Evolutionary conservation across 495 filamentous ascomycete genomes (phyloP).

Genomic region (Aspergillus hancockii): DNA sequence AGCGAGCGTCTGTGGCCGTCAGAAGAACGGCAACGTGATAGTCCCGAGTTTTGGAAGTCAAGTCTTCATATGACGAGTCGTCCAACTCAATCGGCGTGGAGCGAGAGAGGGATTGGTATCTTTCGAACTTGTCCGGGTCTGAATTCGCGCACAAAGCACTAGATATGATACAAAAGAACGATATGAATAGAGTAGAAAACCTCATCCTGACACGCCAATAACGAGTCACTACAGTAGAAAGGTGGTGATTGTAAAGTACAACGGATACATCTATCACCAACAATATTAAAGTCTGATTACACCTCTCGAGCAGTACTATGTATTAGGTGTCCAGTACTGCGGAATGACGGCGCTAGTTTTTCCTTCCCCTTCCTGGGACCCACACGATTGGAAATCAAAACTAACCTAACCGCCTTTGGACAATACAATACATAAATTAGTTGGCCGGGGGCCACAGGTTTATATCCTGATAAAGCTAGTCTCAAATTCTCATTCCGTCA

Average conservation of each 20-base stretch:
- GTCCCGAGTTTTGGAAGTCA: slow-evolving; percentile 77
- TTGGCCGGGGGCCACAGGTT: background rate
- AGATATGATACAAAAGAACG: slow-evolving; percentile 50
- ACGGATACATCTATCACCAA: slow-evolving; percentile 7
- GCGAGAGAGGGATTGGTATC: slow-evolving; percentile 66
- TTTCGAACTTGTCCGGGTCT: slow-evolving; percentile 55
- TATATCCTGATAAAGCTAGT: too few species aligned
- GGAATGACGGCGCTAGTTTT: slow-evolving; percentile 10
- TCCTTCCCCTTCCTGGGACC: background rate
- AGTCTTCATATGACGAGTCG: slow-evolving; percentile 70
- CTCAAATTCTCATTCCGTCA: background rate
- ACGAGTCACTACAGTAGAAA: background rate
- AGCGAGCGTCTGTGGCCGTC: slow-evolving; percentile 82
- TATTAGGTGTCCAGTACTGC: slow-evolving; percentile 35
- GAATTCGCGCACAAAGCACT: slow-evolving; percentile 34
- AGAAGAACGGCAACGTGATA: slow-evolving; percentile 82
- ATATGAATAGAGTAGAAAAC: slow-evolving; percentile 55
- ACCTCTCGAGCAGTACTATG: background rate
- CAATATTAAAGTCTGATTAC: background rate
- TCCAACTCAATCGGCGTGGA: slow-evolving; percentile 72
- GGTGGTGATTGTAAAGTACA: background rate
- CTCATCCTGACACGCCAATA: slow-evolving; percentile 47
- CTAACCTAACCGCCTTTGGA: too few species aligned
- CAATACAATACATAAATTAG: too few species aligned
- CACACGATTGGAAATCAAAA: too few species aligned